Conservation (phyloP, 768 basidiomycete genomes). For the Termitomyces sp. region DNA sequence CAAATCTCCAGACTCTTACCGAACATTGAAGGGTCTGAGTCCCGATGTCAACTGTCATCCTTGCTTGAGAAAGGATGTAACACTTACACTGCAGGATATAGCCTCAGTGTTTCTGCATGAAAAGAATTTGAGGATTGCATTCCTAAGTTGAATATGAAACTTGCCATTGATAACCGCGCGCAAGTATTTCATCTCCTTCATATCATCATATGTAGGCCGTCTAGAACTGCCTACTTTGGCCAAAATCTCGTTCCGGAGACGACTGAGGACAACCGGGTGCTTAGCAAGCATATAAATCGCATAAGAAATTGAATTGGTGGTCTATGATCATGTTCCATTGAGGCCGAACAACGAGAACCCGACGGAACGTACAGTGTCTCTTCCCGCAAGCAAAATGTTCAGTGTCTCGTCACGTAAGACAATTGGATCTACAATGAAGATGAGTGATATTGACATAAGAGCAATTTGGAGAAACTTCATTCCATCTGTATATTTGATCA, state of each 20-base stretch:
- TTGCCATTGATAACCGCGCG: conserved; percentile 32
- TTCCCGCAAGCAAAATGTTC: conserved; percentile 53
- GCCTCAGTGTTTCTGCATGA: conserved; percentile 33
- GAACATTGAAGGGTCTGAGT: conserved; percentile 20
- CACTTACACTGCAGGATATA: conserved; percentile 32
- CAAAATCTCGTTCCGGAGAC: conserved; percentile 37
- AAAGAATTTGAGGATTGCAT: background rate
- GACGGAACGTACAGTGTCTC: conserved; percentile 40
- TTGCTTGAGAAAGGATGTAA: background rate
- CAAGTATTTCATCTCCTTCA: conserved; percentile 41
- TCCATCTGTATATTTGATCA: conserved; percentile 51
- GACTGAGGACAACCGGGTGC: conserved; percentile 33
- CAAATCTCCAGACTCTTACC: conserved; percentile 13
- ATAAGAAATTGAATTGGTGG: conserved; percentile 35
- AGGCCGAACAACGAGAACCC: background rate
- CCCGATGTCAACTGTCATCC: background rate
- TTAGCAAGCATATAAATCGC: conserved; percentile 37
- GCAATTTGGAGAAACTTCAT: background rate
- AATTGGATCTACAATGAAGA: conserved; percentile 19
- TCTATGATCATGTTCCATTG: conserved; percentile 17
- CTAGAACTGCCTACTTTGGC: conserved; percentile 28
- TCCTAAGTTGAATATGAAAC: background rate
- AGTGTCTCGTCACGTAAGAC: conserved; percentile 44
- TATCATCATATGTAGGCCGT: conserved; percentile 36
- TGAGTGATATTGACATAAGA: background rate